Conservation (phyloP, 352 stramenopile species). For the Pythium angustatum region DNA sequence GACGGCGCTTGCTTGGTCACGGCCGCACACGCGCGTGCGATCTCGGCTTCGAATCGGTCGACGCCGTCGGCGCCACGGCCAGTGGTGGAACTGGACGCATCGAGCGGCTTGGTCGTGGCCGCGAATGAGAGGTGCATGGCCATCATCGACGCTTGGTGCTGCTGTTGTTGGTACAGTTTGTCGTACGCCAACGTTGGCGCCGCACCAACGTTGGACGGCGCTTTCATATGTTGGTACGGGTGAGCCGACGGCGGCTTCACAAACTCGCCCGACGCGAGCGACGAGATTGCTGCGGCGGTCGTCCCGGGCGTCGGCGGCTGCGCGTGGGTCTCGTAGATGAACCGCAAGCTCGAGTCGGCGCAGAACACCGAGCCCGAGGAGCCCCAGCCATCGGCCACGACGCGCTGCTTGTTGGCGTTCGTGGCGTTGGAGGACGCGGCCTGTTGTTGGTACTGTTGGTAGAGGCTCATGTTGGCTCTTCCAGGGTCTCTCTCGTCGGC, state of each 20-base stretch:
- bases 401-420: slow-evolving; percentile 42
- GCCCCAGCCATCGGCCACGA: slow-evolving; percentile 74
- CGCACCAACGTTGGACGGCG: neutral
- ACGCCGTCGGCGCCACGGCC: slow-evolving; percentile 35
- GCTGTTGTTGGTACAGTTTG: neutral
- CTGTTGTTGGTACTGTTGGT: slow-evolving; percentile 12
- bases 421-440: neutral
- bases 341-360: slow-evolving; percentile 78
- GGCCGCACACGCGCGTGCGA: slow-evolving; percentile 54
- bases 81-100: neutral
- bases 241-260: neutral
- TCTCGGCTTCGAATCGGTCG: slow-evolving; percentile 63
- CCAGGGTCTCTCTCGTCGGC: neutral
- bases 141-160: neutral
- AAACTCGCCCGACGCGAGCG: slow-evolving; percentile 26
- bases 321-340: slow-evolving; percentile 67
- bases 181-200: slow-evolving; percentile 12
- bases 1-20: slow-evolving; percentile 48
- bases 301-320: slow-evolving; percentile 15
- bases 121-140: too few species aligned
- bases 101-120: slow-evolving; percentile 6
- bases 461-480: slow-evolving; percentile 14
- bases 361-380: slow-evolving; percentile 71
- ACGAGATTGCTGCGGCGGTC: slow-evolving; percentile 35
- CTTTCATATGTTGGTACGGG: neutral